Evolutionary conservation across 352 stramenopile species (phyloP).

Genomic region (Phytophthora aleatoria): DNA sequence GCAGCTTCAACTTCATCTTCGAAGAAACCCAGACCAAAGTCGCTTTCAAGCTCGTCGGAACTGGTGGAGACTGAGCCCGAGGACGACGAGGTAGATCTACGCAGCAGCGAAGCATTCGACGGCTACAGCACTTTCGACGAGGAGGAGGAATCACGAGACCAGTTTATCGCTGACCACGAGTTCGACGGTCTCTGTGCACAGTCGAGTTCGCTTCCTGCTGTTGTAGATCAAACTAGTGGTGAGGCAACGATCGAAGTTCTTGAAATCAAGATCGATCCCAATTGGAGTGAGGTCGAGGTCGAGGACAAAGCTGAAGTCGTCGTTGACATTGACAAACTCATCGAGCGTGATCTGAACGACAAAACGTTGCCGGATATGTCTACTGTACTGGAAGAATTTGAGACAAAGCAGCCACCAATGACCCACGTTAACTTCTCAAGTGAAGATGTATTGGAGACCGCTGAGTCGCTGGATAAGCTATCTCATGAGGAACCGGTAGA

Average conservation of each 20-base stretch:
- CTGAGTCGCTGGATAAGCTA: slow-evolving; percentile 2
- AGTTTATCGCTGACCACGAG: slow-evolving; percentile 25
- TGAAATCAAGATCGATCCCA: slow-evolving; percentile 6
- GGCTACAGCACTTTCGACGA: slow-evolving; percentile 45
- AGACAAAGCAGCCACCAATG: slow-evolving; percentile 20
- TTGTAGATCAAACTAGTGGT: background rate
- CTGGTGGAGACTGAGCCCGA: slow-evolving; percentile 50
- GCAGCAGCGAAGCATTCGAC: slow-evolving; percentile 36
- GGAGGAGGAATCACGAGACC: slow-evolving; percentile 21
- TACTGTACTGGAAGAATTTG: slow-evolving; percentile 9
- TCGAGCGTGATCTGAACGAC: slow-evolving; percentile 12
- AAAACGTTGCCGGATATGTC: slow-evolving; percentile 2
- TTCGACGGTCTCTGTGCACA: slow-evolving; percentile 17
- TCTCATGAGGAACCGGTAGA: slow-evolving; percentile 17
- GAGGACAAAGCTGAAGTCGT: slow-evolving; percentile 24
- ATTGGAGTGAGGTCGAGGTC: slow-evolving; percentile 6
- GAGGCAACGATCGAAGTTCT: slow-evolving; percentile 9
- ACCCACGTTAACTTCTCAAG: slow-evolving; percentile 1
- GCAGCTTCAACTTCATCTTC: slow-evolving; percentile 6
- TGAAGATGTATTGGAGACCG: slow-evolving; percentile 12
- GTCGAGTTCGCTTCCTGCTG: slow-evolving; percentile 7
- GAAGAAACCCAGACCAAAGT: slow-evolving; percentile 25
- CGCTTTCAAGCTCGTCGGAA: slow-evolving; percentile 39
- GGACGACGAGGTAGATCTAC: slow-evolving; percentile 42
- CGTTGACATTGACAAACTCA: slow-evolving; percentile 4